Conservation (phyloP, 768 basidiomycete genomes). For the Pleurotus tuber-regium region DNA sequence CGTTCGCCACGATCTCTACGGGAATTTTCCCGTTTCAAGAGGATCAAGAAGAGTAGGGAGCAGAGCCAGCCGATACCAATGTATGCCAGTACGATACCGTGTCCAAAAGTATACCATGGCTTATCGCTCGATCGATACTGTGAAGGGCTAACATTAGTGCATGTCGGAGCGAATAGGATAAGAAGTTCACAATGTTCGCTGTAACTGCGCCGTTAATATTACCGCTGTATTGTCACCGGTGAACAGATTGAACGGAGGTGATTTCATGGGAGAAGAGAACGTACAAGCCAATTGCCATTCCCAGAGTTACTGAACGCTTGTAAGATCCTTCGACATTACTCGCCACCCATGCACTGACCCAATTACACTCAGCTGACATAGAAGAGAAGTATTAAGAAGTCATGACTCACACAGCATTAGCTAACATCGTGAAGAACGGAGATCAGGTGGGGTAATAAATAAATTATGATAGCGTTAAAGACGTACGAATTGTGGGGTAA, state of each 20-base stretch:
- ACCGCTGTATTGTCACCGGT: constrained; percentile 30
- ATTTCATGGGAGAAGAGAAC: constrained; percentile 8
- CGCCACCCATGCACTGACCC: constrained; percentile 65
- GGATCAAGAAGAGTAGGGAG: constrained; percentile 43
- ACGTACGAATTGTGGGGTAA: constrained; percentile 51
- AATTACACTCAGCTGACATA: constrained; percentile 15
- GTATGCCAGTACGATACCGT: constrained; percentile 67
- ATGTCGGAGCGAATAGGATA: not conserved
- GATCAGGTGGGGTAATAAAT: not conserved
- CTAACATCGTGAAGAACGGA: constrained; percentile 19
- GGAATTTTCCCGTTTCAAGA: constrained; percentile 57
- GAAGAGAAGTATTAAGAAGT: not conserved
- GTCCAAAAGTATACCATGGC: constrained; percentile 71
- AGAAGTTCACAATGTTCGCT: constrained; percentile 57
- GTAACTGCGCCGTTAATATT: constrained; percentile 71
- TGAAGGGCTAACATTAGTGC: constrained; percentile 4
- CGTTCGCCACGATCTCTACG: constrained; percentile 64
- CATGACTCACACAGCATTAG: constrained; percentile 47
- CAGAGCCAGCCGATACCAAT: constrained; percentile 62
- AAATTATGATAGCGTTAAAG: not conserved
- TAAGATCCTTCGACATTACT: constrained; percentile 74
- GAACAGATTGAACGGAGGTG: not conserved
- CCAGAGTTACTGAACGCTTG: constrained; percentile 68
- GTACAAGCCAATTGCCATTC: constrained; percentile 59
- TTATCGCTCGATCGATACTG: constrained; percentile 64